Evolutionary conservation across 1,284 basidiomycete genomes (phyloP).

Genomic region (Cutaneotrichosporon daszewskae): DNA sequence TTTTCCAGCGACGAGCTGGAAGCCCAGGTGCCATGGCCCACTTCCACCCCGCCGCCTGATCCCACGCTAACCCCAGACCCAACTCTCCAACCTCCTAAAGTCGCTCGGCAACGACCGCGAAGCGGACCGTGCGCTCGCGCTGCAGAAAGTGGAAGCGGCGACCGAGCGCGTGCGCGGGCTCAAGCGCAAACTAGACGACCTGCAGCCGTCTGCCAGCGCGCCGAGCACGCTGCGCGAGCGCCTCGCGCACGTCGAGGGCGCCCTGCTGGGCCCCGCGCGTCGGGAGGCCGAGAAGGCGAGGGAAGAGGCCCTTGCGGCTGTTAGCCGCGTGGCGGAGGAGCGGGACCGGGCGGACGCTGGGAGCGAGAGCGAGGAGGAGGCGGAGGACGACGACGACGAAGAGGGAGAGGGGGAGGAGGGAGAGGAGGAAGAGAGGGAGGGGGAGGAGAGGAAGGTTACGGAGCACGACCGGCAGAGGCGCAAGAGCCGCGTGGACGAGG

Average conservation of each 20-base stretch:
- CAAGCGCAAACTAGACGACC: constrained; percentile 45
- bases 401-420: not conserved
- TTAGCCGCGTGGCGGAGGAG: constrained; percentile 1
- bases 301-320: not conserved
- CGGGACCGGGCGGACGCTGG: not conserved
- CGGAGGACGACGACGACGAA: constrained; percentile 1
- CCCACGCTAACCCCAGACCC: constrained; percentile 8
- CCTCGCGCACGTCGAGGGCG: constrained; percentile 11
- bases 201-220: constrained; percentile 9
- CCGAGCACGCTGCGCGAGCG: constrained; percentile 11
- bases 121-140: constrained; percentile 13
- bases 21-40: no score
- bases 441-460: not conserved
- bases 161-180: constrained; percentile 39
- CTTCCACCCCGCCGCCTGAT: not conserved
- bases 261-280: constrained; percentile 4
- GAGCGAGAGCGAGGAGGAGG: constrained; percentile 6
- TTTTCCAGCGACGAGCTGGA: no score
- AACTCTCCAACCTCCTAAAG: constrained; percentile 21
- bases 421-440: not conserved
- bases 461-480: no score
- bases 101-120: constrained; percentile 16
- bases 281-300: constrained; percentile 1
- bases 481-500: no score
- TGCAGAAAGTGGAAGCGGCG: constrained; percentile 32